Base-by-base conservation (phyloP, 2,329 filamentous ascomycete genomes). In the Dothidotthia symphoricarpi region DNA sequence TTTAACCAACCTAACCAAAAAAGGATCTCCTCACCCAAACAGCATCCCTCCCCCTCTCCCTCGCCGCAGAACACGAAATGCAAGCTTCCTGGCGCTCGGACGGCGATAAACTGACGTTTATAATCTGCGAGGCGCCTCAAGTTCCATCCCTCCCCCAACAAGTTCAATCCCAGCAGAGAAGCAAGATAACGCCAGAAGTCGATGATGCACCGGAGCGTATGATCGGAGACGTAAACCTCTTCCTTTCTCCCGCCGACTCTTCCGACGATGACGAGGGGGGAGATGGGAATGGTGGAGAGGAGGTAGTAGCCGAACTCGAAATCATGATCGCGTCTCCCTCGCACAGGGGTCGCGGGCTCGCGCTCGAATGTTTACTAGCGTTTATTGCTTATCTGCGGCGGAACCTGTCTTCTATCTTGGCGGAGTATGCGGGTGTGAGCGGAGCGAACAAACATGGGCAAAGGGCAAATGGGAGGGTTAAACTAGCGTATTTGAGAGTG, bases 21-120 rank as follows among this genome's bases (percentile, higher is more conserved):
- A 9, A 53, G 45, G 77, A 81, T 31, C 86, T 96, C 26, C 90
- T 85, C 70, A 75, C 82, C 67, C 84, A 86, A 36, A 97, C 91
- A 0, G 89, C 91, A 1, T 96, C 90, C 0, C 89, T 96, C 47
- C 86, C 84, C 0, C 76, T 97, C 34, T 82, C 78, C 0, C 73
- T 96, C 0, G 74, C 80, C 1, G 85, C 95, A 61, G 91, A 97
- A 72, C 88, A 93, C 66, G 78, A 81, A 33, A 97, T 96, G 82
- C 91, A 96, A 66, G 70, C 71, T n/a, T 88, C 82, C 48, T 97
- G 91, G 91, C 82, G 89, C 25, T 71, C 71, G 14, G 86, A 93
- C 28, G 67, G 71, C 16, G 90, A 97, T 68, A 97, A 97, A 69
- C 67, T 97, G 45, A 97, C 91, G 0, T 97, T 96, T 55, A 95